Evolutionary conservation across 768 basidiomycete species (phyloP), one percentile per base, ranked within the genome.

Genomic region (Pulveroboletus sp.): DNA sequence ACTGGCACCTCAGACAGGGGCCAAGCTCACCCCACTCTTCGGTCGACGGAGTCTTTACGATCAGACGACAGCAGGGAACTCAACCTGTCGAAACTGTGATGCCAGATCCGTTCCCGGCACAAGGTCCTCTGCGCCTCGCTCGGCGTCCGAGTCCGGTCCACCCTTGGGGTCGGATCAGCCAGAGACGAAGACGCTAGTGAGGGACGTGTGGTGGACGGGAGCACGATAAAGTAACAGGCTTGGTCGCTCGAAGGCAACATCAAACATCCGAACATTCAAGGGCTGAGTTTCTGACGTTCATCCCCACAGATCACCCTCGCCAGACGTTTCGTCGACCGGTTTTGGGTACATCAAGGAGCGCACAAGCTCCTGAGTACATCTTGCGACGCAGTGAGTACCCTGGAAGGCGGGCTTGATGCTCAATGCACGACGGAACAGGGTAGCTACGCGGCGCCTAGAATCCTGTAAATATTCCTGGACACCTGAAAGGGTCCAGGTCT

Each of bases 61-160:
- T n/a, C n/a, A n/a, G n/a, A n/a, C n/a, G n/a, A n/a, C n/a, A n/a
- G n/a, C n/a, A n/a, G n/a, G n/a, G n/a, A n/a, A 20, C 40, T 85
- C 14, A 93, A 96, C 65, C 79, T 95, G 38, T 69, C 83, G 9
- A 81, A 80, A 47, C 78, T 93, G 23, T 82, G 94, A 54, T 79
- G 84, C 22, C 83, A 89, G 54, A 93, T 97, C 51, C 80, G 91
- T 36, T 89, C 93, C 2, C 79, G 88, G 55, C 95, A 98, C 69
- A 87, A 85, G 60, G 78, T 82, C 0, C 80, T 94, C 31, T 99
- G 94, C 58, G 82, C 93, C 0, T 79, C 81, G 0, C 73, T 97
- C 19, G 89, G 89, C 27, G 78, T 92, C 9, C 64, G 76, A n/a
- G n/a, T n/a, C n/a, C n/a, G n/a, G 23, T 80, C 83, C 12, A 70